A percentile compares a stretch with the other conserved stretches of the same genome.
Evolutionary conservation across 2,329 filamentous ascomycete genomes (phyloP).

Genomic region (Daldinia eschscholtzii): DNA sequence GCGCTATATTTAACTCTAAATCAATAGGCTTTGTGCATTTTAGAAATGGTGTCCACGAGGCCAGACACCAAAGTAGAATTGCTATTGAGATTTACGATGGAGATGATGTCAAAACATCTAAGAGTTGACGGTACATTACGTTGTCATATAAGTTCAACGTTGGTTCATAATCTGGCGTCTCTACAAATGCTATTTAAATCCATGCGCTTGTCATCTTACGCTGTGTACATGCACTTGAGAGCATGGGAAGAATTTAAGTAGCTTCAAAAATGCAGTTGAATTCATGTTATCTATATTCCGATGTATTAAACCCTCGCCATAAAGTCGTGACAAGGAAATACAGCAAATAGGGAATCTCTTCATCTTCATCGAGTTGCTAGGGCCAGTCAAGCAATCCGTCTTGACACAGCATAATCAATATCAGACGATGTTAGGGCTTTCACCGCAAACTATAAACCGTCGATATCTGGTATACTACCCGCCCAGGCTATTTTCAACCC

Average conservation of each 20-base stretch:
- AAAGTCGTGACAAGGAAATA: constrained; percentile 53
- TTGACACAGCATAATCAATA: constrained; percentile 33
- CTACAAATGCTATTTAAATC: not conserved
- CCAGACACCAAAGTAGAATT: too few species aligned
- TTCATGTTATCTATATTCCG: constrained; percentile 47
- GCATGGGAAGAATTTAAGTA: not conserved
- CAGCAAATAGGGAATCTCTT: constrained; percentile 46
- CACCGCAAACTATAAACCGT: constrained; percentile 35
- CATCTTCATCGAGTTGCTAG: constrained; percentile 45
- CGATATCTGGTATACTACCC: constrained; percentile 29
- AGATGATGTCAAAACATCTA: too few species aligned
- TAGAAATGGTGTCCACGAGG: too few species aligned
- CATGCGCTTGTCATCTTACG: not conserved
- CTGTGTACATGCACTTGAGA: not conserved
- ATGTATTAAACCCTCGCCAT: constrained; percentile 55
- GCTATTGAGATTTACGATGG: too few species aligned
- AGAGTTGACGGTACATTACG: too few species aligned
- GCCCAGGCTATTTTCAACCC: constrained; percentile 40
- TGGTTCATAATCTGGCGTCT: not conserved
- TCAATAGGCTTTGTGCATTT: too few species aligned
- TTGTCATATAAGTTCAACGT: too few species aligned
- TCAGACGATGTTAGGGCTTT: constrained; percentile 40
- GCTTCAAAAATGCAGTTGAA: constrained; percentile 28
- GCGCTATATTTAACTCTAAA: too few species aligned
- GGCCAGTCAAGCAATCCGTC: constrained; percentile 40